Percentiles rank a stretch among this genome's conserved stretches.
These are phyloP conservation scores for Fusarium longipes DNA, from an alignment of 2,329 filamentous ascomycete species.

Conservation along the genomic window DNA sequence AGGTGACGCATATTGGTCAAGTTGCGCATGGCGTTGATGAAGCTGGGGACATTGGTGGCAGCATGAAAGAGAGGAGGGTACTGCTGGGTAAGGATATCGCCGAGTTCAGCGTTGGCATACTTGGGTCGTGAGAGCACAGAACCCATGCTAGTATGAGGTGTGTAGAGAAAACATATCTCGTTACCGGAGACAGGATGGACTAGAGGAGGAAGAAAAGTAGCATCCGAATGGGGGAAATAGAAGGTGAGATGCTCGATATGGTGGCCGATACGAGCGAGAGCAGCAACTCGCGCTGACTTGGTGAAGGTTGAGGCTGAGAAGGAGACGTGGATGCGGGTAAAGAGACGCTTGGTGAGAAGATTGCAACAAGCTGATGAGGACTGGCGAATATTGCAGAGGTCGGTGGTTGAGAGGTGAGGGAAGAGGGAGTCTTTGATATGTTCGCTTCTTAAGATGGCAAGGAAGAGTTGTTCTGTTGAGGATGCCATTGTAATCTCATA, in stretches of 20 bases:
- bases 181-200: constrained; percentile 80
- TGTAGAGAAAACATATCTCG: constrained; percentile 85
- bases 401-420: constrained; percentile 60
- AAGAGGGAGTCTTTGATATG: constrained; percentile 63
- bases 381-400: constrained; percentile 71
- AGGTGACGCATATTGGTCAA: constrained; percentile 79
- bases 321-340: constrained; percentile 74
- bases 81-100: constrained; percentile 84
- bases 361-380: constrained; percentile 77
- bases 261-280: constrained; percentile 80
- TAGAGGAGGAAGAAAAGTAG: constrained; percentile 86
- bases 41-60: constrained; percentile 86
- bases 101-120: constrained; percentile 83
- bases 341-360: constrained; percentile 75
- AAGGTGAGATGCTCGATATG: constrained; percentile 84
- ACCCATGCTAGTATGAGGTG: constrained; percentile 75
- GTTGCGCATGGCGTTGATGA: constrained; percentile 78
- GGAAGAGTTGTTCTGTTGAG: constrained; percentile 59
- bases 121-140: constrained; percentile 74
- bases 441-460: constrained; percentile 66
- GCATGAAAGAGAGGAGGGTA: constrained; percentile 92
- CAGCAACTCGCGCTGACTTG: constrained; percentile 76
- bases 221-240: constrained; percentile 77
- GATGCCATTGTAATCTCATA: constrained; percentile 66
- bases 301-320: constrained; percentile 82